Conservation (phyloP, 768 basidiomycete species). For the Tricholoma matsutake region DNA sequence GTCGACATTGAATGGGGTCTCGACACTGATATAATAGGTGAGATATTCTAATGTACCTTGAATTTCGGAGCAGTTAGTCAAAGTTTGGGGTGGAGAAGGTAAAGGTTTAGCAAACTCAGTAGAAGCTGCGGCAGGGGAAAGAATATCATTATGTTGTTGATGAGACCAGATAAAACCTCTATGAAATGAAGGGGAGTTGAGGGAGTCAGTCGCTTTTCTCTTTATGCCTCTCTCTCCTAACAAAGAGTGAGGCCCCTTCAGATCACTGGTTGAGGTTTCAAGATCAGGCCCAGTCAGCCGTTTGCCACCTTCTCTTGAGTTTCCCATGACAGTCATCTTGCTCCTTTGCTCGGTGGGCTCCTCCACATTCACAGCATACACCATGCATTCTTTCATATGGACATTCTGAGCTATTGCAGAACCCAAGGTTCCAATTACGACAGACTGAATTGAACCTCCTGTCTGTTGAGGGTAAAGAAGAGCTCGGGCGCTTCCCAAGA, state of each 20-base stretch:
- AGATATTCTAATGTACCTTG: not conserved
- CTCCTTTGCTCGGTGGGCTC: not conserved
- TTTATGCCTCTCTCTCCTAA: not conserved
- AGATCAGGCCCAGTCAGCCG: not conserved
- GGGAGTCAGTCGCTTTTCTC: not conserved
- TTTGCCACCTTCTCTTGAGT: not conserved
- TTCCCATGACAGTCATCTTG: not conserved
- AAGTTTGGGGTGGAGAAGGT: not conserved
- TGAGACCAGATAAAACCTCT: not conserved
- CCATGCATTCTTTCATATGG: not conserved
- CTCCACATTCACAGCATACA: not conserved
- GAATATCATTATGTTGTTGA: not conserved
- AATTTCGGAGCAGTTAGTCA: not conserved
- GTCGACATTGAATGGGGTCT: conserved; percentile 28
- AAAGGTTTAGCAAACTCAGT: not conserved
- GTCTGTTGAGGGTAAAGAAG: not conserved
- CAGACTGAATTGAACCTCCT: not conserved
- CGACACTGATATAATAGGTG: conserved; percentile 15
- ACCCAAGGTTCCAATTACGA: not conserved
- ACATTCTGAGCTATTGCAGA: not conserved
- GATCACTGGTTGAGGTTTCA: not conserved
- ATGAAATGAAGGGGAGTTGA: not conserved
- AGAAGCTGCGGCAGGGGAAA: not conserved
- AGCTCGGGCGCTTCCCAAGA: not conserved
- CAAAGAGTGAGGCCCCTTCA: not conserved